phyloP scores from a whole-genome alignment of 306 rosid species.

The Rubus idaeus region DNA sequence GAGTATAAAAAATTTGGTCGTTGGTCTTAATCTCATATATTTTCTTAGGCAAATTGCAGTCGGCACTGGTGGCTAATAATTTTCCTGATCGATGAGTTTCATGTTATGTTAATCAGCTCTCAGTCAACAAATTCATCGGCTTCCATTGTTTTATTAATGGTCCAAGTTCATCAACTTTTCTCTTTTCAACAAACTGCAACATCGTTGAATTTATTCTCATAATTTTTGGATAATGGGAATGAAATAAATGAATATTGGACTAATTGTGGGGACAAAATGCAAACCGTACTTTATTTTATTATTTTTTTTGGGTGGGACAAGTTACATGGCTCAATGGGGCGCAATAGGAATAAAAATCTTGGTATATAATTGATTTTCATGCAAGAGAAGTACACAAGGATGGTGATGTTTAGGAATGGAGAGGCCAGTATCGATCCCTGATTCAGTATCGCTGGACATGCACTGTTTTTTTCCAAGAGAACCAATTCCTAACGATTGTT shows the following conservation, averaged over 20 bases:
- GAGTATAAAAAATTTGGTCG: no score
- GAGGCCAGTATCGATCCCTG: background rate
- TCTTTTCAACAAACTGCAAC: background rate
- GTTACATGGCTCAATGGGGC: slow-evolving; percentile 50
- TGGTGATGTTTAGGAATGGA: slow-evolving; percentile 8
- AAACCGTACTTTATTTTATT: background rate
- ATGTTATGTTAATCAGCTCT: background rate
- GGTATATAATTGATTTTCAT: slow-evolving; percentile 34
- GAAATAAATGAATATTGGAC: slow-evolving; percentile 7
- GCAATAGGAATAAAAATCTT: slow-evolving; percentile 61
- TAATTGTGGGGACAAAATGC: slow-evolving; percentile 21
- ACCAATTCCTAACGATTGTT: background rate
- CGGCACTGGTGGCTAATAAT: no score
- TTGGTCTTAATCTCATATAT: no score
- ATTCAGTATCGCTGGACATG: background rate
- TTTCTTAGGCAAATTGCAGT: background rate
- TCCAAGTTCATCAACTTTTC: slow-evolving; percentile 7
- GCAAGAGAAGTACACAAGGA: slow-evolving; percentile 28
- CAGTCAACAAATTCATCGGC: background rate
- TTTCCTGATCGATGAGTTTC: background rate
- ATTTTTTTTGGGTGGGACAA: slow-evolving; percentile 42
- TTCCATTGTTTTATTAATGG: background rate
- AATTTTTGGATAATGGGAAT: slow-evolving; percentile 1
- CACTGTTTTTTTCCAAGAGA: no score
- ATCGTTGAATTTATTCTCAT: slow-evolving; percentile 30